Evolutionary conservation across 2,329 filamentous ascomycete species (phyloP).

Genomic region (Aureobasidium sp.): DNA sequence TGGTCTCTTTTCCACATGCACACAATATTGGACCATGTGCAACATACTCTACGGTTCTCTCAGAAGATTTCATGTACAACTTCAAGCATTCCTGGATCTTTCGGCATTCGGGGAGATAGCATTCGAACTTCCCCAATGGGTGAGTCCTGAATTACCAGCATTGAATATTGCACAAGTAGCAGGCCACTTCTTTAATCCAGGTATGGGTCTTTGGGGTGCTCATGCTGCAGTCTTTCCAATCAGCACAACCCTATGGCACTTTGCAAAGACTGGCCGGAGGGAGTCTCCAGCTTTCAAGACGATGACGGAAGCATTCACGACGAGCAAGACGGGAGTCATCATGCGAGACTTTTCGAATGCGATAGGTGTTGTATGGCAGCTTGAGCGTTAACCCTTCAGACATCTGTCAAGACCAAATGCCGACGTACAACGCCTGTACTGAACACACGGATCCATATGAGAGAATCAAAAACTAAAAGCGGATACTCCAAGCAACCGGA

Average conservation of each 20-base stretch:
- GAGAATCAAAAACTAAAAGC: too few relatives aligned
- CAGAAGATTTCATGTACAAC: background rate
- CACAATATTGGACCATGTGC: conserved; percentile 14
- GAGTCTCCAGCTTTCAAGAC: background rate
- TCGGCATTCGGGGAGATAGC: background rate
- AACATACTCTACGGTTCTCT: conserved; percentile 8
- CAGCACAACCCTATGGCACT: background rate
- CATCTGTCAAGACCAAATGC: too few relatives aligned
- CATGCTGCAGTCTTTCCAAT: conserved; percentile 4
- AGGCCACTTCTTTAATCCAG: background rate
- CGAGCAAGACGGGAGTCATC: background rate
- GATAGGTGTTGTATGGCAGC: background rate
- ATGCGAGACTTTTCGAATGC: conserved; percentile 6
- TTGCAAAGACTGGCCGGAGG: background rate
- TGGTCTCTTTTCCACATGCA: conserved; percentile 2
- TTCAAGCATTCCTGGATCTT: background rate
- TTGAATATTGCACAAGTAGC: background rate
- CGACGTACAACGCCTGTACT: too few relatives aligned
- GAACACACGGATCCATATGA: too few relatives aligned
- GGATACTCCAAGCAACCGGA: too few relatives aligned
- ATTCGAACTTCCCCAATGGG: background rate
- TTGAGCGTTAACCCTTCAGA: background rate
- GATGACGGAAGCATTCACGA: background rate
- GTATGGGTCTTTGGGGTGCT: background rate
- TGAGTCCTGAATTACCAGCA: background rate